Conservation (phyloP, 1,139 yeast species). For the Debaryomycetaceae sp. region DNA sequence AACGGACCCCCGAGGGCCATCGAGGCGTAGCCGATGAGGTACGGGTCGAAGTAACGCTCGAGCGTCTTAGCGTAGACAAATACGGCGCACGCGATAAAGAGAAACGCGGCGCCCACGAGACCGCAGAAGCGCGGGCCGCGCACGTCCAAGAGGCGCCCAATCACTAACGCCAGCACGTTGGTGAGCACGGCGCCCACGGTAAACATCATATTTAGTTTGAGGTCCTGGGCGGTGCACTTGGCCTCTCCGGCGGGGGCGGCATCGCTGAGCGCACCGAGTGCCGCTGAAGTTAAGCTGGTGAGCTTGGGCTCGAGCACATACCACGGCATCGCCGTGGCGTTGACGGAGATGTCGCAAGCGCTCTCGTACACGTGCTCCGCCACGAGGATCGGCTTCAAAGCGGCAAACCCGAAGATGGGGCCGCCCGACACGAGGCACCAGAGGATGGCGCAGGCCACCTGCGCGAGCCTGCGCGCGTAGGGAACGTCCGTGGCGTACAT, state of each 20-base stretch:
- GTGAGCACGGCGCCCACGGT: slow-evolving; percentile 85
- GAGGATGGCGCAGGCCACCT: slow-evolving; percentile 57
- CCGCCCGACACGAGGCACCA: slow-evolving; percentile 95
- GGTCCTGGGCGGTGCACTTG: slow-evolving; percentile 70
- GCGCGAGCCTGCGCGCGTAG: slow-evolving; percentile 17
- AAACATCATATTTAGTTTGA: slow-evolving; percentile 75
- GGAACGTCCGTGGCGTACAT: slow-evolving; percentile 19
- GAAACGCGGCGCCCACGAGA: slow-evolving; percentile 59
- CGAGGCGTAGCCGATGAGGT: slow-evolving; percentile 35
- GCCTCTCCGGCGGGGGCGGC: slow-evolving; percentile 13
- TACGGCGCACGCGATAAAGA: slow-evolving; percentile 49
- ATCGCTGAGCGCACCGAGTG: neutral
- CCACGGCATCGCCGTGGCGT: no score
- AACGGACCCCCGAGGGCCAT: slow-evolving; percentile 48
- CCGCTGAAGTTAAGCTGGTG: neutral
- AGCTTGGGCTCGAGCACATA: no score
- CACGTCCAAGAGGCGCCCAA: slow-evolving; percentile 71
- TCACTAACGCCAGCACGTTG: slow-evolving; percentile 77
- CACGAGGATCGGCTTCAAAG: slow-evolving; percentile 77
- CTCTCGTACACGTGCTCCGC: slow-evolving; percentile 71
- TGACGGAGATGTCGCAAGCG: slow-evolving; percentile 37
- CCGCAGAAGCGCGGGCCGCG: slow-evolving; percentile 82
- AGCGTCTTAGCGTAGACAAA: slow-evolving; percentile 35
- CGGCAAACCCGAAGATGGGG: slow-evolving; percentile 92
- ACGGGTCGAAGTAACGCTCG: slow-evolving; percentile 30